phyloP scores from a whole-genome alignment of 225 moss, liverwort and hornwort genomes.

The Climacium dendroides region DNA sequence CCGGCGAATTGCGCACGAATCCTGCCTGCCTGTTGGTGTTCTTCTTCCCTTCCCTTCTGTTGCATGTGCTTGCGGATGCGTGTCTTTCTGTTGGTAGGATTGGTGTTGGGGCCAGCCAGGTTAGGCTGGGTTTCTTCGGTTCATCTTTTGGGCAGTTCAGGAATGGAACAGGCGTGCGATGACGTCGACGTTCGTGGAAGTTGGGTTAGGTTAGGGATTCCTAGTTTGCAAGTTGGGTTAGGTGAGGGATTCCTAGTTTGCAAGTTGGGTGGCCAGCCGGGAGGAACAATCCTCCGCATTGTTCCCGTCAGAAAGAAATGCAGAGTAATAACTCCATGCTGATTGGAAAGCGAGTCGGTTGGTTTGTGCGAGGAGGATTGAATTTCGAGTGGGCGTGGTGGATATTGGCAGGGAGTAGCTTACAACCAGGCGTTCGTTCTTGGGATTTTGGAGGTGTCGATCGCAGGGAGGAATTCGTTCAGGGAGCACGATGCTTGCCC shows the following conservation, averaged over 20 bases:
- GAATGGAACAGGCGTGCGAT: background rate
- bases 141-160: background rate
- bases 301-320: background rate
- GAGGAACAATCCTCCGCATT: background rate
- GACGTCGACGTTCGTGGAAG: background rate
- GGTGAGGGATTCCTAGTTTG: background rate
- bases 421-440: background rate
- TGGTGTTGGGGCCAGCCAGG: background rate
- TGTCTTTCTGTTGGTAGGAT: background rate
- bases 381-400: background rate
- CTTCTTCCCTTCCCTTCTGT: background rate
- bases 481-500: conserved; percentile 30
- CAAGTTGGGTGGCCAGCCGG: background rate
- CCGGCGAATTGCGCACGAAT: background rate
- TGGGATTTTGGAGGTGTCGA: background rate
- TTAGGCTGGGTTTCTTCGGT: background rate
- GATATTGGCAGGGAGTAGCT: background rate
- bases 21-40: background rate
- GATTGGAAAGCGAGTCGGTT: background rate
- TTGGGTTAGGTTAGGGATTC: background rate
- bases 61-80: background rate
- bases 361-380: background rate
- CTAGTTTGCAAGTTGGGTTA: background rate
- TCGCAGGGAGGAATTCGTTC: background rate
- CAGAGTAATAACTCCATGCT: background rate